Evolutionary conservation across 352 stramenopile species (phyloP).

Genomic region (Phytophthora nicotianae): DNA sequence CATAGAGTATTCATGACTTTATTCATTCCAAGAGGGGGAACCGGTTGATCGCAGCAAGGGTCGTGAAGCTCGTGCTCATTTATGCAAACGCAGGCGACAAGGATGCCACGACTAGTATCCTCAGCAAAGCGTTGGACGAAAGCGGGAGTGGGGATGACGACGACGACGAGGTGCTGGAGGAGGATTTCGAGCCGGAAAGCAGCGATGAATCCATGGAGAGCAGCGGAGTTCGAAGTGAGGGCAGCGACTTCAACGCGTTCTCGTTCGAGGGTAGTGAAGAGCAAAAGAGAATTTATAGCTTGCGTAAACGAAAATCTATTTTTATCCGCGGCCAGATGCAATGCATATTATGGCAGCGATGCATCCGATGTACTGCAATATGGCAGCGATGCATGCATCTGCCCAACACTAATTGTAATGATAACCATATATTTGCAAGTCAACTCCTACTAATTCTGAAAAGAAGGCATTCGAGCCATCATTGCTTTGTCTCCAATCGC

Average conservation of each 20-base stretch:
- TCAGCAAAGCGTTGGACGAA: background rate
- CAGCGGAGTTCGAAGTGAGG: background rate
- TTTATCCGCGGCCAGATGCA: no score
- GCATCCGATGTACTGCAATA: no score
- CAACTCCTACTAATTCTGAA: no score
- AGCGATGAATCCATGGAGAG: background rate
- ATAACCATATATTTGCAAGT: no score
- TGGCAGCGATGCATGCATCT: background rate
- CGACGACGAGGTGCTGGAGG: background rate
- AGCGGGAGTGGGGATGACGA: background rate
- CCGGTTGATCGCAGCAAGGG: background rate
- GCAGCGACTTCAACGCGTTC: background rate
- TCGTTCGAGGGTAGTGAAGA: background rate
- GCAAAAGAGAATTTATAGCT: background rate
- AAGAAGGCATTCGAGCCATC: no score
- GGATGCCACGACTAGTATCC: background rate
- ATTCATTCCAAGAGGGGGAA: background rate
- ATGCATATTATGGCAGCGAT: background rate
- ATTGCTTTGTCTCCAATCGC: no score
- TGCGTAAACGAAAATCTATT: background rate
- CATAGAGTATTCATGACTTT: background rate
- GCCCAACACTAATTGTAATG: background rate
- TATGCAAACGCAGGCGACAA: background rate
- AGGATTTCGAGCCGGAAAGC: no score
- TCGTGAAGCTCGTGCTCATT: background rate